Evolutionary conservation across 805 yeast genomes (phyloP).

Genomic region (Pichia cabralensis): DNA sequence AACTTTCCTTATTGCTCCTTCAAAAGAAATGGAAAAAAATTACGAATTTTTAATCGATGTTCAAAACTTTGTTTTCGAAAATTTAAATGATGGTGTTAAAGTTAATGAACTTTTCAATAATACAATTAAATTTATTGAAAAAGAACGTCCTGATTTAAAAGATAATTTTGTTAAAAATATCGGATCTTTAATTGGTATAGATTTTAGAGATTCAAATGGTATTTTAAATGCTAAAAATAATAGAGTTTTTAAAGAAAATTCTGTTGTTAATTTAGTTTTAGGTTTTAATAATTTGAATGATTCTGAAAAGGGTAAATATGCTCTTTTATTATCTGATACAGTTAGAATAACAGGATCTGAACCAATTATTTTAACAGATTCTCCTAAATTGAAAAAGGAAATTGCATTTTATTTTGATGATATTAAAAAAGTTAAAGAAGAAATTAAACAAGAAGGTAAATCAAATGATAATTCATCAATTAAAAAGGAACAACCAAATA

Average conservation of each 20-base stretch:
- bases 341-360: conserved; percentile 54
- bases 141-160: conserved; percentile 57
- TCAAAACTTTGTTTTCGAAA: conserved; percentile 52
- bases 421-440: conserved; percentile 17
- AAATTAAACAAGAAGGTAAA: conserved; percentile 2
- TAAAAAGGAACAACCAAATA: conserved; percentile 1
- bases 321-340: conserved; percentile 73
- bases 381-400: conserved; percentile 62
- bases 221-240: conserved; percentile 67
- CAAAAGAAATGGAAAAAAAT: conserved; percentile 64
- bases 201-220: conserved; percentile 72
- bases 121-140: conserved; percentile 48
- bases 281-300: conserved; percentile 62
- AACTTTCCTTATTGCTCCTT: conserved; percentile 84
- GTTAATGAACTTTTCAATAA: conserved; percentile 62
- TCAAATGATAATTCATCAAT: conserved; percentile 1
- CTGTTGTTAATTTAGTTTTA: conserved; percentile 63
- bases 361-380: conserved; percentile 61
- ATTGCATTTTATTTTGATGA: conserved; percentile 77
- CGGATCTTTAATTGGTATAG: conserved; percentile 87
- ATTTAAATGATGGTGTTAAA: conserved; percentile 56
- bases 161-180: conserved; percentile 61
- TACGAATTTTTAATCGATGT: conserved; percentile 67
- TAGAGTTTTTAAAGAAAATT: conserved; percentile 56
- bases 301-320: conserved; percentile 48